These are phyloP conservation scores for Paramecium biaurelia DNA, from an alignment of 73 alveolate genomes.

Conservation along the genomic window DNA sequence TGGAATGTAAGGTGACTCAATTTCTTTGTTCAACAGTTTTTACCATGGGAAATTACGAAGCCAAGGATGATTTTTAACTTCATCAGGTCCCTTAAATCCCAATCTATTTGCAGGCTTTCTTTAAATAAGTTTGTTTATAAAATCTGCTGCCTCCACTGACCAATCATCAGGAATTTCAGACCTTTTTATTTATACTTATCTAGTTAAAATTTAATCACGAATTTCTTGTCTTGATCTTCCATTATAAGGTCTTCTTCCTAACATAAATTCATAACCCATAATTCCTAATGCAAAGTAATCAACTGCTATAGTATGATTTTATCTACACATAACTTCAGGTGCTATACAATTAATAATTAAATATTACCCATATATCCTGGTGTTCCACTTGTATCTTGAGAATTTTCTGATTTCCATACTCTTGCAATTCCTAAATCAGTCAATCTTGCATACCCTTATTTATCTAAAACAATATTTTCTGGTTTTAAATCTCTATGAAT, in stretches of 20 bases:
- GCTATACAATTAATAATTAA: slow-evolving; percentile 38
- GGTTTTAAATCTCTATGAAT: slow-evolving; percentile 97
- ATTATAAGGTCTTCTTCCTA: slow-evolving; percentile 86
- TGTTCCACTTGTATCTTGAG: slow-evolving; percentile 96
- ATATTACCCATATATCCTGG: slow-evolving; percentile 94
- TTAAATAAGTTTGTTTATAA: slow-evolving; percentile 81
- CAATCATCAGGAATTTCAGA: slow-evolving; percentile 90
- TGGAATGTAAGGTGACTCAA: slow-evolving; percentile 85
- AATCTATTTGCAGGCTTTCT: slow-evolving; percentile 86
- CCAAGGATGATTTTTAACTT: slow-evolving; percentile 90
- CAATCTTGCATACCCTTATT: slow-evolving; percentile 83
- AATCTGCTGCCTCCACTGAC: slow-evolving; percentile 94
- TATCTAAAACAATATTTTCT: slow-evolving; percentile 91
- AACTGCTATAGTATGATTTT: slow-evolving; percentile 66
- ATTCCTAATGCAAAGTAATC: slow-evolving; percentile 78
- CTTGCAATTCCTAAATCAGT: slow-evolving; percentile 97
- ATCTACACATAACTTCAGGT: slow-evolving; percentile 75
- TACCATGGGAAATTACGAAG: slow-evolving; percentile 85
- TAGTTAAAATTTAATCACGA: slow-evolving; percentile 69
- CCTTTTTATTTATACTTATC: slow-evolving; percentile 77
- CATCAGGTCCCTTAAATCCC: slow-evolving; percentile 85
- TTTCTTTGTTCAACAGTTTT: slow-evolving; percentile 78
- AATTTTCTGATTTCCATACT: slow-evolving; percentile 79
- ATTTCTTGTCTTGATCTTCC: slow-evolving; percentile 86
- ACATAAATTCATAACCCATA: slow-evolving; percentile 74